Evolutionary conservation across 768 basidiomycete genomes (phyloP).

Genomic region (Porpolomopsis calyptriformis): DNA sequence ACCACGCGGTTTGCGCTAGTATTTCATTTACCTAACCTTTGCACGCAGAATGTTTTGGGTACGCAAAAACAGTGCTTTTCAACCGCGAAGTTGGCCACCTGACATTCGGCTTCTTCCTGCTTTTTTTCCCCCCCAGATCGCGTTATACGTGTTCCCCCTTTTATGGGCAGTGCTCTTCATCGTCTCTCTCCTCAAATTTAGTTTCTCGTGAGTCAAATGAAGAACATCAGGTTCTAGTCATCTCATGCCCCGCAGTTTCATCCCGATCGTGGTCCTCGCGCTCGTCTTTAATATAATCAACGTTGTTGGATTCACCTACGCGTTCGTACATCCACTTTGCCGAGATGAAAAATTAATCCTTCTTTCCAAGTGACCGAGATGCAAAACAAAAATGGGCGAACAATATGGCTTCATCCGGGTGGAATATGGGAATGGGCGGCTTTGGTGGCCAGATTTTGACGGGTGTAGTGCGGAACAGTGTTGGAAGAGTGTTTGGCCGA

Average conservation of each 20-base stretch:
- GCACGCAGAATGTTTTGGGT: conserved; percentile 84
- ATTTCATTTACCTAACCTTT: conserved; percentile 8
- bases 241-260: conserved; percentile 44
- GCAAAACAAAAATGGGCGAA: conserved; percentile 89
- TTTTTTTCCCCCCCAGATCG: conserved; percentile 41
- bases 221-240: conserved; percentile 2
- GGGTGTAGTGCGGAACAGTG: conserved; percentile 71
- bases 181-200: conserved; percentile 82
- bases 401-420: conserved; percentile 53
- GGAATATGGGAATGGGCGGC: conserved; percentile 68
- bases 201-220: conserved; percentile 60
- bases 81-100: too few relatives aligned
- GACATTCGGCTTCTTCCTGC: not conserved
- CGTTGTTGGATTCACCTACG: conserved; percentile 93
- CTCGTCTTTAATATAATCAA: conserved; percentile 95
- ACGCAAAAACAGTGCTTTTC: too few relatives aligned
- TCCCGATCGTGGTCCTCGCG: conserved; percentile 90
- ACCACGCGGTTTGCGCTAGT: not conserved
- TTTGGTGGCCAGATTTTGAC: conserved; percentile 78
- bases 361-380: conserved; percentile 62
- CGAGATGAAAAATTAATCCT: conserved; percentile 9
- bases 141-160: conserved; percentile 80
- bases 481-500: conserved; percentile 65
- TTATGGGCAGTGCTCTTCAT: conserved; percentile 83
- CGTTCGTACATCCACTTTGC: conserved; percentile 35